phyloP scores from a whole-genome alignment of 805 yeast genomes.

The Ascoidea asiatica region DNA sequence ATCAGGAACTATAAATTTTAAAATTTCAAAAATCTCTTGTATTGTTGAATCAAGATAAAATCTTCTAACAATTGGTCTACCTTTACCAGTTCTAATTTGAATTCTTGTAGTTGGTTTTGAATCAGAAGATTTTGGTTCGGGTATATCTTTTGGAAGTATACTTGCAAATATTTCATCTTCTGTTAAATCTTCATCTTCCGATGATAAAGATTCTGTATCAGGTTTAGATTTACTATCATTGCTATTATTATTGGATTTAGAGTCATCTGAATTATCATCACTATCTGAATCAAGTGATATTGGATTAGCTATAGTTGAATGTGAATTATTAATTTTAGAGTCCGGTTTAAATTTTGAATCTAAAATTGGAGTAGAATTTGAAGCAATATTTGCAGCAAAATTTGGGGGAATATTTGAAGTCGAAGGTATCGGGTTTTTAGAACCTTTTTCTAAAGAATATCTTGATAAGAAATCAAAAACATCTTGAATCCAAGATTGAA shows the following conservation, averaged over 20 bases:
- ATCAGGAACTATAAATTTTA: slow-evolving; percentile 43
- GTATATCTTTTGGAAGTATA: slow-evolving; percentile 36
- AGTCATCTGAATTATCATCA: slow-evolving; percentile 2
- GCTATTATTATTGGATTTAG: slow-evolving; percentile 2
- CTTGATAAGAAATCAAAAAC: slow-evolving; percentile 53
- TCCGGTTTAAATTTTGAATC: too few relatives aligned
- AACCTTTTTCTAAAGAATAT: slow-evolving; percentile 51
- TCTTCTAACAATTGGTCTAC: slow-evolving; percentile 66
- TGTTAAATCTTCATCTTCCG: slow-evolving; percentile 16
- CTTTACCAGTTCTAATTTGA: slow-evolving; percentile 81
- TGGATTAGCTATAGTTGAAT: slow-evolving; percentile 6
- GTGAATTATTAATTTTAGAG: slow-evolving; percentile 3
- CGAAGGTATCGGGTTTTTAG: slow-evolving; percentile 55
- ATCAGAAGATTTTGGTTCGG: slow-evolving; percentile 40
- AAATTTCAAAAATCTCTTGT: slow-evolving; percentile 42
- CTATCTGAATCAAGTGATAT: slow-evolving; percentile 7
- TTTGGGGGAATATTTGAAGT: too few relatives aligned
- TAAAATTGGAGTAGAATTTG: too few relatives aligned
- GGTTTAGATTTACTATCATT: slow-evolving; percentile 5
- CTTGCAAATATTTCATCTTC: slow-evolving; percentile 32
- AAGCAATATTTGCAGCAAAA: too few relatives aligned
- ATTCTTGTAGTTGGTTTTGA: slow-evolving; percentile 55
- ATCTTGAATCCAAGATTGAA: slow-evolving; percentile 49
- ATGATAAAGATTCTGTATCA: slow-evolving; percentile 8
- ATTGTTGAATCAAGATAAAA: slow-evolving; percentile 51